These are phyloP conservation scores for Penium margaritaceum DNA, from an alignment of 139 green algal genomes.

Conservation along the genomic window DNA sequence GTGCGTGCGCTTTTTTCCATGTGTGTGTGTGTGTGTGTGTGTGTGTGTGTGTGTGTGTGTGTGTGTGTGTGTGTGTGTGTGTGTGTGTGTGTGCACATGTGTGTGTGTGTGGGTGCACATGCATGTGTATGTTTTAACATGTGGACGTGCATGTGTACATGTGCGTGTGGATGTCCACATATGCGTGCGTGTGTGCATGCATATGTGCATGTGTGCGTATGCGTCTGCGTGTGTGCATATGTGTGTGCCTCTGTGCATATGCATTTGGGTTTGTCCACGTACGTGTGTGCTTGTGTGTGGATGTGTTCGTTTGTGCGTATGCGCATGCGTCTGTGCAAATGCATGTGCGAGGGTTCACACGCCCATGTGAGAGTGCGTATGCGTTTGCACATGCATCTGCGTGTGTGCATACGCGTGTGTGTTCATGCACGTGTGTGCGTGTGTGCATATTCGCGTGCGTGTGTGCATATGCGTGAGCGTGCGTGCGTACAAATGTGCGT, in stretches of 20 bases:
- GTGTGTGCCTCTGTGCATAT: neutral
- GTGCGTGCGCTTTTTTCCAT: too few species aligned
- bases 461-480: neutral
- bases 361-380: neutral
- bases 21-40: too few species aligned
- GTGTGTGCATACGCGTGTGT: neutral
- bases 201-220: neutral
- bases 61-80: too few species aligned
- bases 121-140: too few species aligned
- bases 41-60: too few species aligned
- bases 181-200: neutral
- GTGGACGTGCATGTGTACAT: neutral
- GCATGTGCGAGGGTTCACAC: neutral
- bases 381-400: constrained; percentile 15
- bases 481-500: neutral
- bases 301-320: neutral
- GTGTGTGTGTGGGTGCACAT: too few species aligned
- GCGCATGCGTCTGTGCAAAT: too few species aligned
- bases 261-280: neutral
- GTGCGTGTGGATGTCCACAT: neutral
- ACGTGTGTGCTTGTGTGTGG: neutral
- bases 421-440: neutral
- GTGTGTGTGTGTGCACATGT: too few species aligned
- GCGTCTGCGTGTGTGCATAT: neutral
- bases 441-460: constrained; percentile 1